A percentile compares a stretch with the other conserved stretches of the same genome.
phyloP scores from a whole-genome alignment of 108 stramenopile genomes.

The Chaetoceros muelleri region DNA sequence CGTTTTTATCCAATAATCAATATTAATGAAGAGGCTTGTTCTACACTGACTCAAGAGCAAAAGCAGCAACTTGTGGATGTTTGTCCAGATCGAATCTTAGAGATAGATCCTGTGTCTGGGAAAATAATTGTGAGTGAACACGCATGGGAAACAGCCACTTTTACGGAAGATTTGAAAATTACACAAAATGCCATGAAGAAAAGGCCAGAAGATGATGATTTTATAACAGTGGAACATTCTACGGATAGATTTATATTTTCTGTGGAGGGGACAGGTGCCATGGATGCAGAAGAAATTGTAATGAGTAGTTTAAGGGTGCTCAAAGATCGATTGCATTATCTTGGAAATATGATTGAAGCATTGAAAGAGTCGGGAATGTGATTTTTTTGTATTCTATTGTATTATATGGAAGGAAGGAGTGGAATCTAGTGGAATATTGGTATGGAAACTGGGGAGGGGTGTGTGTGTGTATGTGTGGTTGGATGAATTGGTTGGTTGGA shows the following conservation, averaged over 20 bases:
- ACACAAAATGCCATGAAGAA: conserved; percentile 68
- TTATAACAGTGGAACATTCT: conserved; percentile 57
- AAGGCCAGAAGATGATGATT: conserved; percentile 76
- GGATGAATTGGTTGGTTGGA: too few relatives aligned
- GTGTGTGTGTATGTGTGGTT: too few relatives aligned
- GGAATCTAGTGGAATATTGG: too few relatives aligned
- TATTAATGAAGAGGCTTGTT: conserved; percentile 80
- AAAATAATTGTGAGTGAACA: conserved; percentile 56
- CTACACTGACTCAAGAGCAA: conserved; percentile 80
- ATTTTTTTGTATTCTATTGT: too few relatives aligned
- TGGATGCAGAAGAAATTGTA: conserved; percentile 82
- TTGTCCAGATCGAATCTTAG: conserved; percentile 84
- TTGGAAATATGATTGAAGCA: too few relatives aligned
- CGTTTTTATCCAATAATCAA: conserved; percentile 87
- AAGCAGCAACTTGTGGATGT: conserved; percentile 76
- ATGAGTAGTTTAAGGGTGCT: conserved; percentile 62
- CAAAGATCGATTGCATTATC: conserved; percentile 66
- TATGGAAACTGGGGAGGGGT: too few relatives aligned
- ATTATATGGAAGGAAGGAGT: too few relatives aligned
- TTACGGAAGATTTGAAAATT: conserved; percentile 68
- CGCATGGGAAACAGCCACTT: conserved; percentile 75
- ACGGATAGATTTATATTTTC: conserved; percentile 73
- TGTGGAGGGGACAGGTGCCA: conserved; percentile 78
- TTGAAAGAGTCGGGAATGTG: too few relatives aligned
- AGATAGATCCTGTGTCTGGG: conserved; percentile 62